These are phyloP conservation scores for Pholiota adiposa DNA, from an alignment of 1,284 basidiomycete genomes.

Conservation along the genomic window DNA sequence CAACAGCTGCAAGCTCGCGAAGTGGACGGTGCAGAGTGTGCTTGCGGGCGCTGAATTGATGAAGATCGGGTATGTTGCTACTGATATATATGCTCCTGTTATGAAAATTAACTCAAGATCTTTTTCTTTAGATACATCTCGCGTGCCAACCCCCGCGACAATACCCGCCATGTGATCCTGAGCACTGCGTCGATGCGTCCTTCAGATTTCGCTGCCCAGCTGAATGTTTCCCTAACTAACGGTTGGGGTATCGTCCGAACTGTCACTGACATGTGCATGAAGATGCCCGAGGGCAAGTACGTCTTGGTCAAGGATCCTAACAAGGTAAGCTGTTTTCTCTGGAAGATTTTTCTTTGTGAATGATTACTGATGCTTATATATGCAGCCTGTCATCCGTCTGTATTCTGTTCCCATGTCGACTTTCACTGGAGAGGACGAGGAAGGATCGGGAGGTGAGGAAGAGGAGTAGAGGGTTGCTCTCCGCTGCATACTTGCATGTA, in stretches of 20 bases:
- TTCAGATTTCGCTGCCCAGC: conserved; percentile 91
- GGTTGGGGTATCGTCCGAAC: conserved; percentile 99
- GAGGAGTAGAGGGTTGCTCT: conserved; percentile 27
- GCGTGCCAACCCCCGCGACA: conserved; percentile 91
- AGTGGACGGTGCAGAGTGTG: conserved; percentile 96
- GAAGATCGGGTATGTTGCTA: conserved; percentile 87
- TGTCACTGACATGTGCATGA: conserved; percentile 90
- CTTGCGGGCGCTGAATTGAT: conserved; percentile 95
- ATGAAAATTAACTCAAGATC: conserved; percentile 10
- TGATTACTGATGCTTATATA: conserved; percentile 15
- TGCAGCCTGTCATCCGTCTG: conserved; percentile 93
- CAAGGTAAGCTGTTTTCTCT: conserved; percentile 63
- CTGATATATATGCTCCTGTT: conserved; percentile 5
- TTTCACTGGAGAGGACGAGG: conserved; percentile 68
- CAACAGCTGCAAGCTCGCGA: conserved; percentile 97
- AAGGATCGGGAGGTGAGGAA: conserved; percentile 31
- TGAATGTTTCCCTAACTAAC: conserved; percentile 94
- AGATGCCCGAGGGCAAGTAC: conserved; percentile 96
- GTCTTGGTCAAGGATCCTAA: conserved; percentile 96
- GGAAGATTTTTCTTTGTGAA: conserved; percentile 5
- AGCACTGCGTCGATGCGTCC: conserved; percentile 96
- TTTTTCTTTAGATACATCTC: conserved; percentile 79
- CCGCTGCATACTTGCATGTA: not conserved
- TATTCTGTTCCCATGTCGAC: conserved; percentile 91
- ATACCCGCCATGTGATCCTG: conserved; percentile 94